Base-by-base conservation (phyloP, 352 stramenopile species). In the Phytophthora uliginosa region DNA sequence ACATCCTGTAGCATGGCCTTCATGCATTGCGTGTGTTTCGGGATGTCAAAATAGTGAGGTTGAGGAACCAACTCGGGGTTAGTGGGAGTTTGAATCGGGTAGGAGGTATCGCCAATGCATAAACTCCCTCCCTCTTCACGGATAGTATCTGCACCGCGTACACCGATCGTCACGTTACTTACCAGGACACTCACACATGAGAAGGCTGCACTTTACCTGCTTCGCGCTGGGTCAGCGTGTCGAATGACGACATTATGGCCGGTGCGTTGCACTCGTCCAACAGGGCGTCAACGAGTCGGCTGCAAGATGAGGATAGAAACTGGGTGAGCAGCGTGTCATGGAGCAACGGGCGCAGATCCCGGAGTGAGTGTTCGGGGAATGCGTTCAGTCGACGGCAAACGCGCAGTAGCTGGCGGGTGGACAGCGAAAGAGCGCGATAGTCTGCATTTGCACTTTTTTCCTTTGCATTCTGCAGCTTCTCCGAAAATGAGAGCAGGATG, bases 41-140 rank as follows among this genome's bases (percentile, higher is more conserved):
- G 91, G 68, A 98, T 98, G 64, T 97, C 87, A 60, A 97, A 97
- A 69, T 95, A 98, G 31, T 95, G 80, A 4, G 92, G 88, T 33
- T 95, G 83, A 6, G 95, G 95, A 8, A 98, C 92, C 7, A 98
- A 77, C 59, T 97, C 90, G 4, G 86, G 85, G 61, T 81, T 88
- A 34, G 58, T 48, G 7, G 84, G 74, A 0, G 42, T 78, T 51
- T 89, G 71, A 20, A 94, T 82, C 8, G 83, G 82, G 38, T 91
- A 81, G 17, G 75, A 89, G 4, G 93, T 78, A 26, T 93, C 68
- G 17, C 89, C 88, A 34, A 94, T 95, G 59, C 70, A 73, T n/a
- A 93, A 69, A 54, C 26, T 47, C 0, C 81, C 84, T 33, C 76
- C 54, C 24, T 84, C 73, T 66, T 88, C 62, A 9, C 74, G 72